Evolutionary conservation across 768 basidiomycete species (phyloP), one percentile per base, ranked within the genome.

Genomic region (Botryobasidium botryosum): DNA sequence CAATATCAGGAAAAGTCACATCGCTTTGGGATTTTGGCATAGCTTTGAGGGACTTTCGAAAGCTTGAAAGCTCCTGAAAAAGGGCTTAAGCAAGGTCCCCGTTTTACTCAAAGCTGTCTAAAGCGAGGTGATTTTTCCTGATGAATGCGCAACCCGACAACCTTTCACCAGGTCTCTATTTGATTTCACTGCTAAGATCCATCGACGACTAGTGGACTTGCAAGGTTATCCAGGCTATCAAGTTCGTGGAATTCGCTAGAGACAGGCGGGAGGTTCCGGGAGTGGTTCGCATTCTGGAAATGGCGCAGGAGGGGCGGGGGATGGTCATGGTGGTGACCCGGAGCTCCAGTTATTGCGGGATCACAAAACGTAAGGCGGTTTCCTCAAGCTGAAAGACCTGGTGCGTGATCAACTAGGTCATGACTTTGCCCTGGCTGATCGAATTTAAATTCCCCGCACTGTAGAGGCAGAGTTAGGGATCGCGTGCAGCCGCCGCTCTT

Each of bases 401-500:
- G 86, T 86, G 56, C 57, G 77, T 64, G 5, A 36, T 28, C 27
- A 18, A 25, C 13, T 47, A 33, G 29, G 28, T 31, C 24, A 40
- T 35, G 10, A 32, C 28, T 23, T 43, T n/a, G n/a, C n/a, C n/a
- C n/a, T n/a, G n/a, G n/a, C n/a, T n/a, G n/a, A n/a, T n/a, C n/a
- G 26, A 18, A 17, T 44, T 21, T 10, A 21, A 21, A 44, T 21
- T 32, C 21, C 12, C 17, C 47, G 41, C 26, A 20, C 40, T 45
- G 28, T 37, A 92, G 81, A 96, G 94, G 62, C 91, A 92, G 57
- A 40, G 74, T 94, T 51, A 71, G 91, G 29, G 84, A 94, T 61
- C 58, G 69, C 23, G 61, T 94, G 24, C 77, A 87, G 56, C 91
- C 91, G 25, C 79, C 71, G 35, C 74, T 73, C 56, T 77, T 76